Evolutionary conservation across 768 basidiomycete genomes (phyloP), one percentile per base, ranked within the genome.

Genomic region (Lentinula edodes): DNA sequence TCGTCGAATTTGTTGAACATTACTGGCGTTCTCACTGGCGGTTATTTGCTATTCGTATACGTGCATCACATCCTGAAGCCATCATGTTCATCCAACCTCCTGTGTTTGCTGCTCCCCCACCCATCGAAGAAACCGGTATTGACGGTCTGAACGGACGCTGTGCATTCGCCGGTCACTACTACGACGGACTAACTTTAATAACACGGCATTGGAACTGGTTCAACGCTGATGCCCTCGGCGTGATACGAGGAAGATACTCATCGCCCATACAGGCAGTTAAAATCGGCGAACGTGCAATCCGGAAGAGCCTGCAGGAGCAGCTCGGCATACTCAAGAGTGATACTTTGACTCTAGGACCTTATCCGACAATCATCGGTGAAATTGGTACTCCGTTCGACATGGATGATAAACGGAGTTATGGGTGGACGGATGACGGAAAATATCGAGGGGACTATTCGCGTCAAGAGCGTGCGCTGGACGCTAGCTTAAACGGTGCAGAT

Each of bases 311-410:
- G 1, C 89, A 90, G 63, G 85, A 88, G 61, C 95, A 99, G 71
- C 80, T 99, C 20, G 88, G 80, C 16, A 82, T 90, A 54, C 76
- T 98, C 50, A 87, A 90, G 67, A 79, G 76, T 20, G 95, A 99
- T 66, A 83, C 87, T 0, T 72, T 74, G 35, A 85, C 87, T 52
- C 78, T 91, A 6, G 84, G 86, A 1, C 62, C 75, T 16, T 97
- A 89, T 67, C 96, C 96, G 0, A 95, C 91, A 0, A 79, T 98
- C 65, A 90, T 99, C 39, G 95, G 96, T 10, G 96, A 99, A 77
- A 96, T 98, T 55, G 96, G 96, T 13, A 91, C 87, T 1, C 96
- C 96, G 2, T 93, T 89, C 69, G 95, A 99, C 71, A 89, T 99
- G 89, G 96, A 99, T 69, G 76, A 76, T 59, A 93, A 92, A 73